phyloP scores from a whole-genome alignment of 2,329 filamentous ascomycete genomes.

The Aspergillus sp. region DNA sequence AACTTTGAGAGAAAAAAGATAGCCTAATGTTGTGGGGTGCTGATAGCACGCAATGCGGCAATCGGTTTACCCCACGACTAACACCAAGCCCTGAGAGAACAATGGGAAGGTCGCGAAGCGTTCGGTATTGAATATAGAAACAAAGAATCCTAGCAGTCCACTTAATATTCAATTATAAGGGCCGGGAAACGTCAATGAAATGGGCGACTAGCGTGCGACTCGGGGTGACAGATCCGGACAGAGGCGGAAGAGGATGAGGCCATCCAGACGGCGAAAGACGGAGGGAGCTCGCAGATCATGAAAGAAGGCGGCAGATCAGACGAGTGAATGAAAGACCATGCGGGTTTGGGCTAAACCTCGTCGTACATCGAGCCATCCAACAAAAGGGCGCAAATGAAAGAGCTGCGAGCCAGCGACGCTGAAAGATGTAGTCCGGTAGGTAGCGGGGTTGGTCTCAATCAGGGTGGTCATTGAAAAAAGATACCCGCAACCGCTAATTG shows the following conservation, averaged over 20 bases:
- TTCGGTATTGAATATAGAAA: background rate
- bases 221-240: background rate
- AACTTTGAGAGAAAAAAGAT: background rate
- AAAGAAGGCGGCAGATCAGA: background rate
- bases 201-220: background rate
- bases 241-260: background rate
- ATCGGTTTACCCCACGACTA: background rate
- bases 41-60: conserved; percentile 4
- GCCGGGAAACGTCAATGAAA: background rate
- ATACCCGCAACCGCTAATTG: conserved; percentile 9
- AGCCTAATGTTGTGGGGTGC: background rate
- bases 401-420: background rate
- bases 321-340: background rate
- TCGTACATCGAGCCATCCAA: background rate
- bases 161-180: background rate
- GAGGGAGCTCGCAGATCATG: background rate
- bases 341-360: background rate
- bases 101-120: background rate
- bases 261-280: background rate
- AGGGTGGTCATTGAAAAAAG: conserved; percentile 3
- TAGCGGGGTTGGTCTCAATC: conserved; percentile 3
- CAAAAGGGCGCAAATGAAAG: background rate
- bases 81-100: background rate
- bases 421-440: background rate
- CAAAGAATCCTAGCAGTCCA: background rate